Conservation (phyloP, 129 eudicot genomes). For the Erigeron canadensis region DNA sequence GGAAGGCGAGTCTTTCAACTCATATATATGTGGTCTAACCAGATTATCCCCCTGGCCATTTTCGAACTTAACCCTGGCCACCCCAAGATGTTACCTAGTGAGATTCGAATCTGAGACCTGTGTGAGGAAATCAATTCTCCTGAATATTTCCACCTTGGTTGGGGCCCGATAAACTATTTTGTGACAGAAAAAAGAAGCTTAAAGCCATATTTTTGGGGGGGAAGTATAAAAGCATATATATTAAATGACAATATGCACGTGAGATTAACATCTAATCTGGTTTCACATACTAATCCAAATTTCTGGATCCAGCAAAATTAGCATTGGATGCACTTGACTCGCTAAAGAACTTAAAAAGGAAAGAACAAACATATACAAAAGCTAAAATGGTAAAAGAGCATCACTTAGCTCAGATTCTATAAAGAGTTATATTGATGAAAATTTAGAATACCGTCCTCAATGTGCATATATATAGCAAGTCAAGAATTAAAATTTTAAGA, state of each 20-base stretch:
- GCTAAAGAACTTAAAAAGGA: neutral
- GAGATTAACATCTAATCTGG: neutral
- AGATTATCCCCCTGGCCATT: too few relatives aligned
- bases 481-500: slow-evolving; percentile 17
- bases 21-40: too few relatives aligned
- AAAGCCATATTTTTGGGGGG: neutral
- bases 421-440: slow-evolving; percentile 6
- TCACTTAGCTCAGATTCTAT: slow-evolving; percentile 2
- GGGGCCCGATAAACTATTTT: too few relatives aligned
- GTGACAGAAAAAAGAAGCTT: neutral
- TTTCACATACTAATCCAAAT: neutral
- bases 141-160: too few relatives aligned
- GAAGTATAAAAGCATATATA: neutral
- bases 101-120: too few relatives aligned
- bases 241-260: neutral
- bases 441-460: neutral
- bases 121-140: too few relatives aligned
- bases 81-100: too few relatives aligned
- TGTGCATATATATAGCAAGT: slow-evolving; percentile 9
- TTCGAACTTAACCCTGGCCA: too few relatives aligned
- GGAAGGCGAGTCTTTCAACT: too few relatives aligned
- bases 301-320: slow-evolving; percentile 4
- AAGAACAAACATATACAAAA: neutral
- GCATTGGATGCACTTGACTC: neutral
- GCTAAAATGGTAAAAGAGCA: neutral